Base-by-base conservation (phyloP, 164 flowering plant species). In the Brasenia schreberi region DNA sequence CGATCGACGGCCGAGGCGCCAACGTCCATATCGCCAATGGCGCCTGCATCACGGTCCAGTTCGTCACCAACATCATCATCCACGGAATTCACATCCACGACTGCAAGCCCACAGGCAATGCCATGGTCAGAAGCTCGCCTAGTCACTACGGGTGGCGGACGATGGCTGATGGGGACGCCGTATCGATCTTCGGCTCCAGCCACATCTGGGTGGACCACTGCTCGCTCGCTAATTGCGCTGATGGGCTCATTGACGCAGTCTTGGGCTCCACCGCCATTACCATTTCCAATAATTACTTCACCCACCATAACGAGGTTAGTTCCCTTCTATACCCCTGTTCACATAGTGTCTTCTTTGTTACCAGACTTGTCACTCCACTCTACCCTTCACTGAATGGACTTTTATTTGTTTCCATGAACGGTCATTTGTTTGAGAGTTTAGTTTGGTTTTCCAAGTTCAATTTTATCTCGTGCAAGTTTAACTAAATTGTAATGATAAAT, bases 261-360 rank as follows among this genome's bases (percentile, higher is more conserved):
- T 86, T 93, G 97, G 97, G 96, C 52, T 93, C 98, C 18, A 93
- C 98, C 45, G 88, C 97, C 60, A 88, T 93, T 70, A 90, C 98
- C 69, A 77, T 94, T 59, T 87, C 99, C 45, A 94, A 91, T 90
- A 87, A 88, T 70, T 77, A 86, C 75, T 73, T 94, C 23, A 76
- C 98, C 68, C 98, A 91, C 81, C 98, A 94, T 79, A 91, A 94
- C 69, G 98, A 94, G 94, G 98, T 90, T 23, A 2, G 53, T 68
- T 23, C 10, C 33, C 27, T 19, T 5, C 39, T 18, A 18, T 7
- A 39, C 56, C 56, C 56, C 3, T 2, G 12, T 49, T 49, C 56
- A 49, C 10, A 14, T 49, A 9, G 56, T 14, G 56, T 9, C 2
- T 14, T 49, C 56, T 49, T 49, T 14, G 56, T 49, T 9, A 14